A percentile compares a stretch with the other conserved stretches of the same genome.
phyloP scores from a whole-genome alignment of 2,329 filamentous ascomycete species.

The Ambrosiella beaveri region DNA sequence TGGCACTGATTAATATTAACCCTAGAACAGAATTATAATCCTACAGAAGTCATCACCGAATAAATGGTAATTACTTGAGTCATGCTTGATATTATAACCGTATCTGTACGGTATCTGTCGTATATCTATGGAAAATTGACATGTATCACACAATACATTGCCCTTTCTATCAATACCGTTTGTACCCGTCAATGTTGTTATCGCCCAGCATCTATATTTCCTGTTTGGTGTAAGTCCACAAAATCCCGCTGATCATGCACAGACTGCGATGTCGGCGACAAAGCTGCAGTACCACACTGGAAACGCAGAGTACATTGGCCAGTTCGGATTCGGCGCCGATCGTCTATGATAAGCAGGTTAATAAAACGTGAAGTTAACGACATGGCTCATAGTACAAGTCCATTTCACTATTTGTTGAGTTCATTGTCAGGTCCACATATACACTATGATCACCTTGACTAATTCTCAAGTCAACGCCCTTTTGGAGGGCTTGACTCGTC shows the following conservation, averaged over 20 bases:
- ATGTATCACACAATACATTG: too few relatives aligned
- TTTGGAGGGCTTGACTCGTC: conserved; percentile 33
- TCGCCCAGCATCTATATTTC: not conserved
- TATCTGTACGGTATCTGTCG: too few relatives aligned
- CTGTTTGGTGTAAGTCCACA: not conserved
- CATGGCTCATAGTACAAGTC: too few relatives aligned
- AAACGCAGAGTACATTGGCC: not conserved
- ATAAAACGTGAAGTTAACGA: too few relatives aligned
- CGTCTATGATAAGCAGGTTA: too few relatives aligned
- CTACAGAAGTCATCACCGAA: not conserved
- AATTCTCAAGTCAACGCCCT: conserved; percentile 38
- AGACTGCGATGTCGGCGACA: not conserved
- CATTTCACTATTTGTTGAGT: too few relatives aligned
- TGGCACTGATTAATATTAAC: too few relatives aligned
- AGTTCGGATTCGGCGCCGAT: too few relatives aligned
- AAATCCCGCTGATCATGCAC: not conserved
- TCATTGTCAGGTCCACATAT: too few relatives aligned
- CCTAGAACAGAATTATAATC: too few relatives aligned
- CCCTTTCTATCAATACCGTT: not conserved
- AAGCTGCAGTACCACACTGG: not conserved
- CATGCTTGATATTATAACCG: too few relatives aligned
- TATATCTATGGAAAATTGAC: too few relatives aligned
- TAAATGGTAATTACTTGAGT: not conserved
- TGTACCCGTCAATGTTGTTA: not conserved
- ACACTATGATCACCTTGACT: conserved; percentile 39